Base-by-base conservation (phyloP, 345 rosid species). In the Passiflora organensis region DNA sequence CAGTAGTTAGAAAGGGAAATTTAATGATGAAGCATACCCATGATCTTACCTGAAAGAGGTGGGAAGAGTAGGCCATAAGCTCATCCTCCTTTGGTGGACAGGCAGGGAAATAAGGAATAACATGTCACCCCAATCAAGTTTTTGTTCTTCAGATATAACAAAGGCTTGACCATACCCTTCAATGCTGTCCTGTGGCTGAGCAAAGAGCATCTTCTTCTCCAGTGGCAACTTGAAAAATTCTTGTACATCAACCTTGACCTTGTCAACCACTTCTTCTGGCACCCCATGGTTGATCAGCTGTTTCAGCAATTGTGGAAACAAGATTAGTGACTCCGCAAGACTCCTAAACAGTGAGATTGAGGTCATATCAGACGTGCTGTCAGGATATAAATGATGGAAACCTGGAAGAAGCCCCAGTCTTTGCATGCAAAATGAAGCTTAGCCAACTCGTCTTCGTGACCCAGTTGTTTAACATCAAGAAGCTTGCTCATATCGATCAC, bases 371-470 rank as follows among this genome's bases (percentile, higher is more conserved):
- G 5, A 28, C 8, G 8, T 28, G 34, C 34, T 8, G 3, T 28
- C 8, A 28, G 34, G 34, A 28, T 28, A 2, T 28, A 8, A 28
- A 28, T 28, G 3, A 28, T 28, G 8, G 3, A 32, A 64, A 69
- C 85, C 91, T 81, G 84, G 60, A 81, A 82, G 74, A 85, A 77
- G 36, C 85, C 91, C 73, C 71, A 78, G 2, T 78, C 64, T 64
- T 62, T 76, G 67, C 89, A 82, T 34, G 91, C 84, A 13, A 19
- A 50, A 48, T 82, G 78, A 48, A 80, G 78, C 19, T 72, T 73
- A 14, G 61, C 55, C 24, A 72, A 18, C 48, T 83, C 85, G 19
- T 61, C 45, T 13, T 59, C 54, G 8, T 53, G 42, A 15, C 48
- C 63, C 5, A 6, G 22, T 8, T 23, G 60, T 42, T 37, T 47